Base-by-base conservation (phyloP, 148 eudicot species). In the Chenopodium quinoa region DNA sequence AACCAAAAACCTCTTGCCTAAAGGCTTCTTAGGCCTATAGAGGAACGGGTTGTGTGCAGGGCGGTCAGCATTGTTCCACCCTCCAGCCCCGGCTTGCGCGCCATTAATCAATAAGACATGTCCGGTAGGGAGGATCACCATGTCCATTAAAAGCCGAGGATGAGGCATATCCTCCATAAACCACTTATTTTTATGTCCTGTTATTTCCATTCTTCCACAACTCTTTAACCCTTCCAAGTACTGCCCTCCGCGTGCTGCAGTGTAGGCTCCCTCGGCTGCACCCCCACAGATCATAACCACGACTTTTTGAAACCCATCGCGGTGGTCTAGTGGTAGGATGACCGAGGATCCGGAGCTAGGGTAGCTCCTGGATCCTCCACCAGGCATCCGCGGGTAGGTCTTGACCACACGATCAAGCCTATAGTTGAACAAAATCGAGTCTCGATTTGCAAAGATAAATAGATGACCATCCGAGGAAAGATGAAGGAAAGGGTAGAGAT, bases 251-350 rank as follows among this genome's bases (percentile, higher is more conserved):
- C 60, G 63, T 5, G 95, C 89, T 0, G 88, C 87, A 11, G 70
- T 27, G 31, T 48, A 84, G 1, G 92, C 90, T 0, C 90, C 95
- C 2, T 71, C 71, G 9, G 89, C 85, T 10, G 88, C 88, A 8
- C 95, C 95, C 0, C 95, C 95, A 65, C 95, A 92, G 9, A 92
- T 82, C 95, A 92, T 85, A 69, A 90, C 90, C 37, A 90, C 95
- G 3, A 83, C 88, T 71, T 78, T 86, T 19, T 68, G 58, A 71
- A 89, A 91, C 10, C 76, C 64, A 67, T 88, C 78, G 1, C 12
- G 50, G 71, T 89, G 87, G 63, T 80, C 82, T 22, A 90, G 74
- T 2, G 95, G 95, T 44, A 92, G 88, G 11, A 92, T 82, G 29
- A 90, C 90, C 6, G 93, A 89, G 2, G 93, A 90, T 11, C 91